phyloP scores from a whole-genome alignment of 106 monocot species.

The Apostasia shenzhenica region DNA sequence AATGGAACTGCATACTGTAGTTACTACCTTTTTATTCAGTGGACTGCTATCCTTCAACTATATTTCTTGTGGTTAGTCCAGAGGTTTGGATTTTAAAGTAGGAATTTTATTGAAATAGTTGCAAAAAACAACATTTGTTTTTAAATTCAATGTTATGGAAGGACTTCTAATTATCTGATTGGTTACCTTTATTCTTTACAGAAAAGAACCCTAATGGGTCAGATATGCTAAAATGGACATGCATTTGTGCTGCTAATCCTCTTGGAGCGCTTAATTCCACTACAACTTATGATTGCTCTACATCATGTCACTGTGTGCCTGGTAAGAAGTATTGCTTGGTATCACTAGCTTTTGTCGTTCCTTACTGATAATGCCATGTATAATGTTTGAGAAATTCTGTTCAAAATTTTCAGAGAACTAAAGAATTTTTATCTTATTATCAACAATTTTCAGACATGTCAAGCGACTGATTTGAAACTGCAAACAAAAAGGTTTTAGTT shows the following conservation, averaged over 20 bases:
- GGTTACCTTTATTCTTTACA: not conserved
- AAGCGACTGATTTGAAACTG: too few species aligned
- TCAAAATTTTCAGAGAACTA: too few species aligned
- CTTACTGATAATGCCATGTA: too few species aligned
- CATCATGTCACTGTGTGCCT: conserved; percentile 7
- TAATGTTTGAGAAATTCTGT: too few species aligned
- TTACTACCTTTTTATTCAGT: not conserved
- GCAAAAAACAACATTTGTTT: not conserved
- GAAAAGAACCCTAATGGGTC: not conserved
- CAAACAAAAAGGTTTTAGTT: too few species aligned
- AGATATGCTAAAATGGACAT: not conserved
- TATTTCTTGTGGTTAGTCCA: conserved; percentile 2
- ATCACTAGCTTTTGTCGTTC: not conserved
- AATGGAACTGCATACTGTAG: not conserved
- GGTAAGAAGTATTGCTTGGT: conserved; percentile 1
- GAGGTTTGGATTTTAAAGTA: not conserved
- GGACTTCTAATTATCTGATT: not conserved
- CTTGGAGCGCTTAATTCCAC: not conserved
- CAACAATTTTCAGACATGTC: too few species aligned
- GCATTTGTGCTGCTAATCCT: conserved; percentile 9
- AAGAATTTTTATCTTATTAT: too few species aligned
- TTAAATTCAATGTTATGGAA: not conserved
- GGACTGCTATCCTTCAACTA: conserved; percentile 6
- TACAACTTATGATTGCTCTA: conserved; percentile 1
- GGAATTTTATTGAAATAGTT: not conserved